These are phyloP conservation scores for Fraxinus ornus DNA, from an alignment of 305 asterid genomes.

Conservation along the genomic window DNA sequence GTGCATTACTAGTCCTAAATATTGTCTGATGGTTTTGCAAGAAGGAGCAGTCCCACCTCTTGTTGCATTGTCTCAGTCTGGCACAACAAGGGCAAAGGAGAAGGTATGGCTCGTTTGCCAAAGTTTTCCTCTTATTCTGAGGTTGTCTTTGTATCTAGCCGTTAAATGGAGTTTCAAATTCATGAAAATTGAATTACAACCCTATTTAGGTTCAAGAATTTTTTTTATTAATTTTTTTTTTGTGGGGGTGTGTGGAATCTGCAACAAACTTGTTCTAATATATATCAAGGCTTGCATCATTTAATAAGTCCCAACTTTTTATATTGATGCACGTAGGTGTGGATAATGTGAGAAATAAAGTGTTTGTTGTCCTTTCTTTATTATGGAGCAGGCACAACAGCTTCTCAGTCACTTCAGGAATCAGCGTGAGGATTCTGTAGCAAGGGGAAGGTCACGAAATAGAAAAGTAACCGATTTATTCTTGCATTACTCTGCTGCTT, in stretches of 20 bases:
- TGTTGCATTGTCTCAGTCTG: constrained; percentile 80
- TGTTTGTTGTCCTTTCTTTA: constrained; percentile 8
- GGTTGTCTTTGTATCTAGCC: neutral
- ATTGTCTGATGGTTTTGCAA: constrained; percentile 72
- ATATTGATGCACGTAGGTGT: neutral
- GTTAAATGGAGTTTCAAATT: neutral
- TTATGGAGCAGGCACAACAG: constrained; percentile 62
- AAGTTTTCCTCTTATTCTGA: neutral
- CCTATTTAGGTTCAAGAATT: neutral
- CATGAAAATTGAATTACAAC: neutral
- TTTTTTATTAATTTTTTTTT: neutral
- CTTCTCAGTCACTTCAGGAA: constrained; percentile 84
- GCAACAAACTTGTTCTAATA: neutral
- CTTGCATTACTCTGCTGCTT: constrained; percentile 18
- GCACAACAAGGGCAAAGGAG: constrained; percentile 85
- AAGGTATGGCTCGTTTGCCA: constrained; percentile 48
- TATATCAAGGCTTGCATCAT: neutral
- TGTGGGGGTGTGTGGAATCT: neutral
- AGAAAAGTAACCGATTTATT: neutral
- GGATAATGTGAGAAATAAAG: neutral
- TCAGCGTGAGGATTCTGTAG: constrained; percentile 55
- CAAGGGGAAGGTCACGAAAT: constrained; percentile 59
- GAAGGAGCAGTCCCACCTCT: constrained; percentile 99
- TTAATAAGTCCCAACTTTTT: neutral
- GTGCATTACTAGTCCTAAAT: constrained; percentile 61